Conservation (phyloP, 805 yeast genomes). For the Saturnispora besseyi region DNA sequence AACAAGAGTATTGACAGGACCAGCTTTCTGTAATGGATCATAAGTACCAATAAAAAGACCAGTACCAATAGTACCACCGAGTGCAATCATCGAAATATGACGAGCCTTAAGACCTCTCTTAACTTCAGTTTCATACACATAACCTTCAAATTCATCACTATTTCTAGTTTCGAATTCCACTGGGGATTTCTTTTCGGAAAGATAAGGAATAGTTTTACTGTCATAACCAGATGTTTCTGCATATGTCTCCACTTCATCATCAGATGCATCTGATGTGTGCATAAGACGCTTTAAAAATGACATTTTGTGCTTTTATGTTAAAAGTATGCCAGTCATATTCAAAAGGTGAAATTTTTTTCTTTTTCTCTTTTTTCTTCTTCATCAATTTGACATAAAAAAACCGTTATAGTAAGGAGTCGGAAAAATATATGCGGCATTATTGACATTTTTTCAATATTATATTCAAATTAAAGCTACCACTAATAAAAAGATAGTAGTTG, state of each 20-base stretch:
- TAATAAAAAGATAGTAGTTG: background rate
- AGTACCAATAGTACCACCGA: conserved; percentile 74
- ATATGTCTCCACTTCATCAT: background rate
- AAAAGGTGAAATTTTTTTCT: background rate
- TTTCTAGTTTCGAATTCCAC: background rate
- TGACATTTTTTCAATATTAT: background rate
- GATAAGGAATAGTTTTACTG: background rate
- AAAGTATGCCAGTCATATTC: background rate
- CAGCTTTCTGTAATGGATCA: conserved; percentile 44
- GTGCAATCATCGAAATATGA: conserved; percentile 64
- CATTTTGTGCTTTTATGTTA: background rate
- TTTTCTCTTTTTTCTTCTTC: background rate
- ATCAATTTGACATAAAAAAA: too few relatives aligned
- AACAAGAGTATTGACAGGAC: conserved; percentile 60
- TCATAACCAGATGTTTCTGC: background rate
- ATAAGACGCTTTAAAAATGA: conserved; percentile 3
- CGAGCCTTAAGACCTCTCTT: conserved; percentile 53
- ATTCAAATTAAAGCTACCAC: background rate
- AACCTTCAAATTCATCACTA: conserved; percentile 7
- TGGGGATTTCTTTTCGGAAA: conserved; percentile 3
- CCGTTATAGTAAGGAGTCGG: background rate
- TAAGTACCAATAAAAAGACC: conserved; percentile 63
- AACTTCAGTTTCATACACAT: conserved; percentile 9
- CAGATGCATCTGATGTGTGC: background rate
- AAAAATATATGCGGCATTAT: background rate